Evolutionary conservation across 331 rosid genomes (phyloP), one percentile per base, ranked within the genome.

Genomic region (Stylosanthes scabra): DNA sequence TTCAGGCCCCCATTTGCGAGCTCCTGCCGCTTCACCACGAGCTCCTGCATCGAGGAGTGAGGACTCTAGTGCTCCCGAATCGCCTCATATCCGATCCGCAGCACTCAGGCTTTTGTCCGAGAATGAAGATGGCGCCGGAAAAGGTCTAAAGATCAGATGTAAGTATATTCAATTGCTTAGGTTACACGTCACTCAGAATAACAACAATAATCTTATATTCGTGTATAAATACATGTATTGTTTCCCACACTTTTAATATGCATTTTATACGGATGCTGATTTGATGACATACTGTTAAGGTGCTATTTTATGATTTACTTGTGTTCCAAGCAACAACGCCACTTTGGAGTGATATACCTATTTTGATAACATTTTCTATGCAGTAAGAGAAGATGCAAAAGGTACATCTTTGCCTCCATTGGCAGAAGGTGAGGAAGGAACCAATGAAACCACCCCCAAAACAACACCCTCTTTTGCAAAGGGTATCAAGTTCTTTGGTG

Each of bases 11-110:
- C 42, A 85, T 49, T 74, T 86, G 0, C 83, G 80, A 10, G 93
- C 83, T 28, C 97, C 96, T 0, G 59, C 86, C 34, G 89, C 97
- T 31, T 89, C 97, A 0, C 96, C 96, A 0, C 78, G 93, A 45
- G 87, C 85, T 15, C 57, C 54, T 46, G 65, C 88, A 5, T 37
- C 55, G 0, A 79, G 70, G 74, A 74, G 12, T 13, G 88, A 78
- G 13, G 91, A 81, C 0, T 3, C 70, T 50, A 75, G 65, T 28
- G 13, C 64, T 68, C 61, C 83, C 25, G 91, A 92, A 2, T 81
- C 76, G 69, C 82, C 92, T 40, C 84, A 63, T 31, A 72, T 74
- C 28, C 83, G 86, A 16, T 82, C 59, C 20, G 11, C 83, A 4
- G 85, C 84, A 12, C 83, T 90, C 74, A 95, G 86, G 81, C 70